A percentile compares a stretch with the other conserved stretches of the same genome.
Conservation (phyloP, 2,329 filamentous ascomycete genomes). For the Calonectria ilicicola region DNA sequence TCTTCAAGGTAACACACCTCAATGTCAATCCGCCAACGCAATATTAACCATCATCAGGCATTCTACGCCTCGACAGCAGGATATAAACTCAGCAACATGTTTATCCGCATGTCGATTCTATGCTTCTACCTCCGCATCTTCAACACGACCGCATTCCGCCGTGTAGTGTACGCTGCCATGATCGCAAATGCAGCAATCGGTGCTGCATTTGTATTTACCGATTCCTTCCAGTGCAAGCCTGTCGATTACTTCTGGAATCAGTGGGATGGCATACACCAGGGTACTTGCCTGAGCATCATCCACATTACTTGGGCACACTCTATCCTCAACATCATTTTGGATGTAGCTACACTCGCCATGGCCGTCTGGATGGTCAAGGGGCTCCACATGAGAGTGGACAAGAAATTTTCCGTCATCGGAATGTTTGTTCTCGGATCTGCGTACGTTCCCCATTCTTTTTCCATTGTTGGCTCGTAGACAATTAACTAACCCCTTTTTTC, state of each 20-base stretch:
- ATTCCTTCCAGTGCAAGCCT: background rate
- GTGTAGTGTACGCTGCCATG: background rate
- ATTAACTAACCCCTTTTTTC: background rate
- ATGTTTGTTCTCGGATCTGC: constrained; percentile 16
- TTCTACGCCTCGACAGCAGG: background rate
- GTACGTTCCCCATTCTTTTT: background rate
- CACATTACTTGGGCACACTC: background rate
- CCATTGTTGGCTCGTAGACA: background rate
- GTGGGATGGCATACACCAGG: background rate
- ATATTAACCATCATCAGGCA: background rate
- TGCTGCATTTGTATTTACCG: background rate
- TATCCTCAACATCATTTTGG: background rate
- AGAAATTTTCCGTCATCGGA: constrained; percentile 10
- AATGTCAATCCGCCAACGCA: background rate
- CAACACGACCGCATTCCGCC: background rate
- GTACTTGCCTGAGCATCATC: background rate
- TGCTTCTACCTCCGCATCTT: constrained; percentile 18
- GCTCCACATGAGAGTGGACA: constrained; percentile 4
- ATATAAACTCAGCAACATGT: constrained; percentile 14
- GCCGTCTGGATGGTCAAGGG: constrained; percentile 14
- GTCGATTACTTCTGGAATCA: background rate
- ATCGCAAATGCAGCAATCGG: background rate
- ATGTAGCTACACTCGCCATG: background rate
- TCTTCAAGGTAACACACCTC: background rate
- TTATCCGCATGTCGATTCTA: constrained; percentile 7